phyloP scores from a whole-genome alignment of 805 yeast species.

The Grigorovia yakushimaensis region DNA sequence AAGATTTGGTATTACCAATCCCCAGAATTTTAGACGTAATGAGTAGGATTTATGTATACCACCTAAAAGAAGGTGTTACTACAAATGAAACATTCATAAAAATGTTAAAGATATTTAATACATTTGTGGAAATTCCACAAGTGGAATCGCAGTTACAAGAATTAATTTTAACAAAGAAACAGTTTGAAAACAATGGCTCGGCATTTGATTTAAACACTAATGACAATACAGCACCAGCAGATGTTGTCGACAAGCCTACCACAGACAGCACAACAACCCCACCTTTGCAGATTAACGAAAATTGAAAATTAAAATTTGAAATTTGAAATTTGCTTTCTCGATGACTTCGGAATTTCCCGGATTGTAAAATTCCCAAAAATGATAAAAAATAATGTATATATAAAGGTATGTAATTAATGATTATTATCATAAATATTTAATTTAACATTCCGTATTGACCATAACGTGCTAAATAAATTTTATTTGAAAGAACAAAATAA shows the following conservation, averaged over 20 bases:
- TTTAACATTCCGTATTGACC: too few species aligned
- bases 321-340: neutral
- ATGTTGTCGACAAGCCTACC: neutral
- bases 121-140: conserved; percentile 30
- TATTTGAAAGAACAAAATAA: too few species aligned
- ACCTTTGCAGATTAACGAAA: neutral
- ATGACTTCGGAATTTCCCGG: neutral
- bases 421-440: too few species aligned
- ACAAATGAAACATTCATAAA: conserved; percentile 32
- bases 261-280: neutral
- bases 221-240: neutral
- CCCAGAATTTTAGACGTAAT: conserved; percentile 56
- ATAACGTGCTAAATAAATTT: too few species aligned
- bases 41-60: conserved; percentile 53
- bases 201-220: neutral
- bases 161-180: conserved; percentile 30
- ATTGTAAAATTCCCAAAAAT: neutral
- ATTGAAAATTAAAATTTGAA: neutral
- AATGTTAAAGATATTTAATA: conserved; percentile 32
- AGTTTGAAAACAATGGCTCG: conserved; percentile 12
- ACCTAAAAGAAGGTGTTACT: conserved; percentile 30
- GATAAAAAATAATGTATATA: neutral
- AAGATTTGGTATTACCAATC: conserved; percentile 36
- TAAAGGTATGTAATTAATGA: neutral
- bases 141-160: conserved; percentile 32